Percentiles rank a stretch among this genome's conserved stretches.
Conservation (phyloP, 2,329 filamentous ascomycete genomes). For the Pyrenochaeta sp. region DNA sequence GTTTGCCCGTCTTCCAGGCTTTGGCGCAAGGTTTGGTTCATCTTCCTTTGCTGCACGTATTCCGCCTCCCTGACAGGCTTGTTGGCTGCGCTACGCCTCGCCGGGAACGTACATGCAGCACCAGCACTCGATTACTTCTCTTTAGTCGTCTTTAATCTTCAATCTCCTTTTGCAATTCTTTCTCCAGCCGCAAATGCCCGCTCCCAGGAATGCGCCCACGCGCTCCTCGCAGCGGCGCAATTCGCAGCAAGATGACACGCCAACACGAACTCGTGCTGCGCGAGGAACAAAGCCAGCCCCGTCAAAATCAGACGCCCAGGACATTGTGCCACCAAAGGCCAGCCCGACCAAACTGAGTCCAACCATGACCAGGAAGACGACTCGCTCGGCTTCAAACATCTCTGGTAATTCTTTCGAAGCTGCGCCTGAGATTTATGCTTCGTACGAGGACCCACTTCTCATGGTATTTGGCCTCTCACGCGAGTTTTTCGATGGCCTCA, state of each 20-base stretch:
- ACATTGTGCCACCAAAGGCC: slow-evolving; percentile 31
- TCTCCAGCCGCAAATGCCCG: too few relatives aligned
- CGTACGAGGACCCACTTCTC: slow-evolving; percentile 41
- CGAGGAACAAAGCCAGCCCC: slow-evolving; percentile 40
- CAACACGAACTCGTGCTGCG: slow-evolving; percentile 42
- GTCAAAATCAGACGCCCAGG: slow-evolving; percentile 36
- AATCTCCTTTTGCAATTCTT: slow-evolving; percentile 13
- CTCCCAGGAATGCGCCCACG: slow-evolving; percentile 31
- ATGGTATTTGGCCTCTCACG: slow-evolving; percentile 44
- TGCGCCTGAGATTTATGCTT: slow-evolving; percentile 37
- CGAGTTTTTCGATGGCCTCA: slow-evolving; percentile 42
- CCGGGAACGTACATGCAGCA: slow-evolving; percentile 34
- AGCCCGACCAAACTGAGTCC: slow-evolving; percentile 36
- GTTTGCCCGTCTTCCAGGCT: slow-evolving; percentile 18
- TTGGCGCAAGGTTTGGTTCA: slow-evolving; percentile 27
- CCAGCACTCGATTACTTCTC: slow-evolving; percentile 24
- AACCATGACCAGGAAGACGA: slow-evolving; percentile 40
- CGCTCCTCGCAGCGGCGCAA: slow-evolving; percentile 41
- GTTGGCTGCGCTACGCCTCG: slow-evolving; percentile 45
- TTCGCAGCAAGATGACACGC: slow-evolving; percentile 41
- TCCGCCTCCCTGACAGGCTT: slow-evolving; percentile 42
- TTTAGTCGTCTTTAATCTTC: slow-evolving; percentile 11
- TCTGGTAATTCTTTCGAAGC: slow-evolving; percentile 41
- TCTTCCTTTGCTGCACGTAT: slow-evolving; percentile 31
- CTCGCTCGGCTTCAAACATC: slow-evolving; percentile 46